Evolutionary conservation across 371 early-diverging fungal genomes (phyloP).

Genomic region (Circinella minor): DNA sequence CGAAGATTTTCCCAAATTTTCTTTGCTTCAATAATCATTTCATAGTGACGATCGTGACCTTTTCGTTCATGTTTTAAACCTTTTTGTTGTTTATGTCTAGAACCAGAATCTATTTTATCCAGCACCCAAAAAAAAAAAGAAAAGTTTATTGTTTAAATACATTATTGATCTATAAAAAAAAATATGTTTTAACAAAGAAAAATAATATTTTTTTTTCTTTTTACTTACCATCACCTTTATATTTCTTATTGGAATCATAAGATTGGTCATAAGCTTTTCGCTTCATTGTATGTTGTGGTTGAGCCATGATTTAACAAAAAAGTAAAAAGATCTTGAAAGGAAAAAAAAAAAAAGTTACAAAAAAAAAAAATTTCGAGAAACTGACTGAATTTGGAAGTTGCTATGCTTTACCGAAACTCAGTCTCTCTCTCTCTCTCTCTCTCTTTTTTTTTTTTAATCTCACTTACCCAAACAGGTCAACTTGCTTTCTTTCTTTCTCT

Average conservation of each 20-base stretch:
- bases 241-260: neutral
- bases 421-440: no score
- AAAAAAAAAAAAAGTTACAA: neutral
- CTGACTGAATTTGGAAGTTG: no score
- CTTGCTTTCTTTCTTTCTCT: no score
- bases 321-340: neutral
- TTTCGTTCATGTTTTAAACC: constrained; percentile 63
- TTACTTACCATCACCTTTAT: neutral
- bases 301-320: neutral
- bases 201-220: neutral
- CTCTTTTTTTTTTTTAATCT: no score
- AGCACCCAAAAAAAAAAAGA: neutral
- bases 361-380: no score
- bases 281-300: neutral
- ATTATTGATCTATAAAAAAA: neutral
- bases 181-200: neutral
- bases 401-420: no score
- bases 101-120: constrained; percentile 8
- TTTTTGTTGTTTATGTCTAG: constrained; percentile 18
- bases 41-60: constrained; percentile 70
- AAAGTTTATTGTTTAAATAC: neutral
- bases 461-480: no score
- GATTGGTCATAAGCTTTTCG: neutral
- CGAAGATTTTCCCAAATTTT: constrained; percentile 90
- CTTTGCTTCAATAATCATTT: constrained; percentile 77